Evolutionary conservation across 2,329 filamentous ascomycete species (phyloP).

Genomic region (Cladophialophora chaetospira): DNA sequence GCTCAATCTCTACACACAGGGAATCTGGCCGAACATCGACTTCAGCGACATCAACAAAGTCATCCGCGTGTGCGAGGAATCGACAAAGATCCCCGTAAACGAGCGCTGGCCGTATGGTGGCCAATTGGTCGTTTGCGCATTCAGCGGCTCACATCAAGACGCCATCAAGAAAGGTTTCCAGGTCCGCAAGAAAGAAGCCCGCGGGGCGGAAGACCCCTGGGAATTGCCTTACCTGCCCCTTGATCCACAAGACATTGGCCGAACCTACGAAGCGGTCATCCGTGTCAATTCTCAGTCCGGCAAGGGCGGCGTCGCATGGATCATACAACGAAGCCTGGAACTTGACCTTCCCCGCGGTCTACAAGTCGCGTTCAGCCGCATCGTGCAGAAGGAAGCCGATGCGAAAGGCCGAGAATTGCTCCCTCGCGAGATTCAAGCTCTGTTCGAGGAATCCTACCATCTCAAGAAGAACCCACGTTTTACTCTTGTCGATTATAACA

Average conservation of each 20-base stretch:
- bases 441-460: slow-evolving; percentile 90
- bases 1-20: slow-evolving; percentile 93
- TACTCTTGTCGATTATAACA: slow-evolving; percentile 86
- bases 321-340: slow-evolving; percentile 84
- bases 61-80: slow-evolving; percentile 86
- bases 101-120: slow-evolving; percentile 88
- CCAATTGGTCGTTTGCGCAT: slow-evolving; percentile 87
- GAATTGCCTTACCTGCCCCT: slow-evolving; percentile 88
- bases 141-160: slow-evolving; percentile 90
- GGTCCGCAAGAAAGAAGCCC: slow-evolving; percentile 62
- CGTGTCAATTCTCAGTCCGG: slow-evolving; percentile 96
- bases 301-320: slow-evolving; percentile 92
- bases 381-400: slow-evolving; percentile 83
- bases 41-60: slow-evolving; percentile 85
- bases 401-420: slow-evolving; percentile 79
- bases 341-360: slow-evolving; percentile 91
- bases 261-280: slow-evolving; percentile 97
- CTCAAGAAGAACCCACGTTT: slow-evolving; percentile 82
- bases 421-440: slow-evolving; percentile 75
- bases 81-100: slow-evolving; percentile 93
- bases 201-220: slow-evolving; percentile 70
- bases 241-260: slow-evolving; percentile 88
- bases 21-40: slow-evolving; percentile 80
- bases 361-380: slow-evolving; percentile 84
- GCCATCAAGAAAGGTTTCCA: slow-evolving; percentile 89